Base-by-base conservation (phyloP, 371 early-diverging fungal genomes). In the Zopfochytrium polystomum region DNA sequence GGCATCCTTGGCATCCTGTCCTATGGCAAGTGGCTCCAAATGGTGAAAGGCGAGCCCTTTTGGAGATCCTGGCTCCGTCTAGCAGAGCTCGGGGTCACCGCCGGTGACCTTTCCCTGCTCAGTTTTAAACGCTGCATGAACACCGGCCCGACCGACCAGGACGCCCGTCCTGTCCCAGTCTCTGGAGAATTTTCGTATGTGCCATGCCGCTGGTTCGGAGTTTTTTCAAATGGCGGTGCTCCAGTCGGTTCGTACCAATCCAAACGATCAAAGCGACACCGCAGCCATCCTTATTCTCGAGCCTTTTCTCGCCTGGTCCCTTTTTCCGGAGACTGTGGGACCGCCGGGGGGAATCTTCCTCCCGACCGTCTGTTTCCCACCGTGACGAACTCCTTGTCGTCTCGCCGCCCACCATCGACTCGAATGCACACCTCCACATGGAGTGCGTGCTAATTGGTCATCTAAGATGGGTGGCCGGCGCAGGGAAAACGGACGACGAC, bases 1-100 rank as follows among this genome's bases (percentile, higher is more conserved):
- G 38, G 38, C 38, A 38, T 38, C 18, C 38, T 38, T 18, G 38
- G 38, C 38, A 38, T 38, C 38, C 38, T 38, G 38, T 38, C 38
- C 7, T 38, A 38, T 18, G 38, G 38, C 38, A 38, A 38, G 38
- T 38, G 38, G 38, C 18, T 38, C 18, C 38, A 38, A 18, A 38
- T 11, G 38, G 38, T 38, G 11, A 7, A 7, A 38, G 38, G 18
- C 38, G 38, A 38, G 38, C 38, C 38, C 38, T 38, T 38, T 18
- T 38, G 38, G 38, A 7, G 38, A 7, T 38, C 38, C 38, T 38
- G 38, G 38, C 38, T 38, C 7, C 38, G 38, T 38, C 38, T 38
- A 18, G 38, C 38, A 38, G 38, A 38, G 18, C 38, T 38, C 11
- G 38, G 38, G 38, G 11, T 38, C 38, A 18, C 38, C 38, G 38